phyloP scores from a whole-genome alignment of 2,329 filamentous ascomycete species.

The Botryosphaeria dothidea region DNA sequence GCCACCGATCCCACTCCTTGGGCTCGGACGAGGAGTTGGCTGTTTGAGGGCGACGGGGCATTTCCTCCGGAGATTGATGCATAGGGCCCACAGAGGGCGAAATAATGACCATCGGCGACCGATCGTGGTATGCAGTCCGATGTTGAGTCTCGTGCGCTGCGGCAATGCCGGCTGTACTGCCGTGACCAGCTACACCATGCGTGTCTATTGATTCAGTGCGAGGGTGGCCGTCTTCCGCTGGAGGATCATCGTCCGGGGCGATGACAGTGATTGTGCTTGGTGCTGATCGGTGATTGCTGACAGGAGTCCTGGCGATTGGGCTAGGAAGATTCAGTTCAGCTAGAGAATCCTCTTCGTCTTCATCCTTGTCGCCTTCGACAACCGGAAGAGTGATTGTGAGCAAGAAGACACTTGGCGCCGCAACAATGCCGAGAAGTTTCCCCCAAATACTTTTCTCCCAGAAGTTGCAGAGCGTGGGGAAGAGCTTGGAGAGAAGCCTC shows the following conservation, averaged over 20 bases:
- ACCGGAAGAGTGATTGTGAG: slow-evolving; percentile 90
- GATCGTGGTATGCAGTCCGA: slow-evolving; percentile 14
- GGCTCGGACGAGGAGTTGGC: slow-evolving; percentile 26
- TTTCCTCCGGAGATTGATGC: slow-evolving; percentile 37
- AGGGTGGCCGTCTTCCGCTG: background rate
- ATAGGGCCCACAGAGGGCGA: slow-evolving; percentile 36
- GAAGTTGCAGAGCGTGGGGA: slow-evolving; percentile 86
- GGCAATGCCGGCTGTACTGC: slow-evolving; percentile 1
- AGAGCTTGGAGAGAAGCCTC: slow-evolving; percentile 71
- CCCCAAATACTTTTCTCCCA: slow-evolving; percentile 80
- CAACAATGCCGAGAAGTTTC: slow-evolving; percentile 76
- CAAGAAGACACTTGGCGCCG: slow-evolving; percentile 86
- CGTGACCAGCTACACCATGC: background rate
- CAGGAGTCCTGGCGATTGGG: background rate
- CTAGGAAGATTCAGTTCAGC: slow-evolving; percentile 33
- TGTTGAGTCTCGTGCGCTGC: slow-evolving; percentile 10
- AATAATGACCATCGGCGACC: slow-evolving; percentile 22
- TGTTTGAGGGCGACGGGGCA: slow-evolving; percentile 24
- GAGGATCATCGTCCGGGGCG: slow-evolving; percentile 13
- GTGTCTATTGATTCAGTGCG: background rate
- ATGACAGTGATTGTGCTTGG: slow-evolving; percentile 21
- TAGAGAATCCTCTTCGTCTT: slow-evolving; percentile 1
- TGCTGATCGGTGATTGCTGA: background rate
- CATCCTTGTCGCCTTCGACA: slow-evolving; percentile 67
- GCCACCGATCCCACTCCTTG: slow-evolving; percentile 84